Evolutionary conservation across 1,284 basidiomycete genomes (phyloP), one percentile per base, ranked within the genome.

Genomic region (Nidula niveotomentosa): DNA sequence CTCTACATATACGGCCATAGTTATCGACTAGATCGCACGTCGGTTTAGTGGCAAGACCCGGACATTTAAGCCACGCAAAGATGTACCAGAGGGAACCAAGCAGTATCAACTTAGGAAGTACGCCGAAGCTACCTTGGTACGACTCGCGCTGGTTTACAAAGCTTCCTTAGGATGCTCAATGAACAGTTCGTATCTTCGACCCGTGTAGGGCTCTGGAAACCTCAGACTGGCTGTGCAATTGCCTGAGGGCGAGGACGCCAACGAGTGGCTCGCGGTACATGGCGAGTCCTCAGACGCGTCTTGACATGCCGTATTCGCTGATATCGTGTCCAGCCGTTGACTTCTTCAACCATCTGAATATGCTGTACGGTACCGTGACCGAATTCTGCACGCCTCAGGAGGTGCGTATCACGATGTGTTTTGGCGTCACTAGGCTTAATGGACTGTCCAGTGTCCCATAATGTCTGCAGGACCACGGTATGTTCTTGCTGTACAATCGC

Each of bases 391-490:
- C 92, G n/a, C 81, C 89, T 13, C 85, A 93, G 66, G 93, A 96
- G 81, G 93, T 90, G 67, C 59, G 72, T 64, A 13, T 33, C n/a
- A 45, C 51, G 50, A 13, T 34, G 18, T 30, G 53, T 43, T 43
- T 30, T 49, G 3, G 18, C 12, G 48, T 4, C 15, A 18, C 17
- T 13, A 35, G 13, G 7, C 9, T 15, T 8, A n/a, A 34, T 13
- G 33, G 6, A 30, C 47, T n/a, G 23, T 55, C 41, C 62, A 96
- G 90, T 99, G 97, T 69, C 94, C 95, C 6, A 91, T 98, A 62
- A 99, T 99, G 97, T 97, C 95, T 67, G 96, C 97, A 6, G 97
- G 97, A 8, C 94, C 96, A 61, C 86, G 96, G 90, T 96, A 64
- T 62, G 84, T 74, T 12, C 15, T 43, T 6, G 36, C 58, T 13